Evolutionary conservation across 2,329 filamentous ascomycete genomes (phyloP).

Genomic region (Teratosphaeria pseudoeucalypti): DNA sequence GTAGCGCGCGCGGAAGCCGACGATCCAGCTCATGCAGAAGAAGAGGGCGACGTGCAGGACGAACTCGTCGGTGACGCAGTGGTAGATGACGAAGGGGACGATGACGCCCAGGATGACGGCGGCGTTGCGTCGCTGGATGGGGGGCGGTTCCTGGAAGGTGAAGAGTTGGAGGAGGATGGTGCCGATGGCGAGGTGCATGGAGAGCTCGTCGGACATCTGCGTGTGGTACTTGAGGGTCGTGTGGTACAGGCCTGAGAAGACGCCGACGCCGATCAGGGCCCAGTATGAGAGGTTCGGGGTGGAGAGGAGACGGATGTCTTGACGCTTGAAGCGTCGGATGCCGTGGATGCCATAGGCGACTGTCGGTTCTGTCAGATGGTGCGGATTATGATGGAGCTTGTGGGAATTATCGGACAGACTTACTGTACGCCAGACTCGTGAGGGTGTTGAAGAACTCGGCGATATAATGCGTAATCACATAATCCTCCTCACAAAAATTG

Average conservation of each 20-base stretch:
- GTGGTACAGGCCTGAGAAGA: conserved; percentile 16
- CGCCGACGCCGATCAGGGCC: conserved; percentile 16
- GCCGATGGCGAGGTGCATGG: conserved; percentile 20
- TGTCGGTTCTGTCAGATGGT: not conserved
- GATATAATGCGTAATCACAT: not conserved
- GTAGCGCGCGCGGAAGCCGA: conserved; percentile 8
- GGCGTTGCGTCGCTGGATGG: conserved; percentile 12
- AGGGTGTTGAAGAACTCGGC: conserved; percentile 20
- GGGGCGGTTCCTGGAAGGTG: conserved; percentile 13
- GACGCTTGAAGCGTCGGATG: conserved; percentile 15
- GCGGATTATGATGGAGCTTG: no score
- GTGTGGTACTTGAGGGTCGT: conserved; percentile 18
- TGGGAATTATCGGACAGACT: not conserved
- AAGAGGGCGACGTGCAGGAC: conserved; percentile 17
- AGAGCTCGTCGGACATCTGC: conserved; percentile 20
- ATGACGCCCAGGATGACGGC: conserved; percentile 15
- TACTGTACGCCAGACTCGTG: conserved; percentile 17
- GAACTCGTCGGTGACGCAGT: conserved; percentile 21
- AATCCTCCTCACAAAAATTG: not conserved
- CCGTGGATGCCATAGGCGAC: conserved; percentile 17
- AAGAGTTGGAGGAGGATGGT: conserved; percentile 14
- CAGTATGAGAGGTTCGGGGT: conserved; percentile 16
- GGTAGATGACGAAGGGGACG: conserved; percentile 18
- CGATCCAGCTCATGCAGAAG: conserved; percentile 14
- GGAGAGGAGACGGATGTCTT: conserved; percentile 11